phyloP scores from a whole-genome alignment of 2,329 filamentous ascomycete species.

The Aspergillus piperis region DNA sequence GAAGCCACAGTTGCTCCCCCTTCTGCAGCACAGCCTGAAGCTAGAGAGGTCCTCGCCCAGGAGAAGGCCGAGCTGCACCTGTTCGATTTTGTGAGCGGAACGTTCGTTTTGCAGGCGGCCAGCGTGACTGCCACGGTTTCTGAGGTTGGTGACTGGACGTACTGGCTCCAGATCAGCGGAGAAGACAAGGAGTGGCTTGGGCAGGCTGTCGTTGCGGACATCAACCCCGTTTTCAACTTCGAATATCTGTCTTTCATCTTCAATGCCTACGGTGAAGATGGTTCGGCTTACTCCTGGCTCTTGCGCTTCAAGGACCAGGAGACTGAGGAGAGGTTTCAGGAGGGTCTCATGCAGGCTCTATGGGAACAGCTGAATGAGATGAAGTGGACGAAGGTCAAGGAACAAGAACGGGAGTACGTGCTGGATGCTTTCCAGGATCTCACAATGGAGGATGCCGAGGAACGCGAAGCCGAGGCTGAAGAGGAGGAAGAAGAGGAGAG shows the following conservation, averaged over 20 bases:
- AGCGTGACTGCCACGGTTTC: slow-evolving; percentile 76
- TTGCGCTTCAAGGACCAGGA: slow-evolving; percentile 84
- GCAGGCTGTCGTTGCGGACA: slow-evolving; percentile 80
- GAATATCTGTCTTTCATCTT: slow-evolving; percentile 99
- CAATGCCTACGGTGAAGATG: slow-evolving; percentile 89
- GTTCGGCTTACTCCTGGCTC: slow-evolving; percentile 92
- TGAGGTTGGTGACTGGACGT: slow-evolving; percentile 88
- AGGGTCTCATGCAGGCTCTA: slow-evolving; percentile 89
- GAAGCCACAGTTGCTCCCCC: slow-evolving; percentile 62
- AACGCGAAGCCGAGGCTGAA: slow-evolving; percentile 56
- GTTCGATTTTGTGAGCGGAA: slow-evolving; percentile 84
- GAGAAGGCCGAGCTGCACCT: slow-evolving; percentile 85
- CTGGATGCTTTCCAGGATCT: slow-evolving; percentile 94
- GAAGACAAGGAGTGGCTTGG: slow-evolving; percentile 81
- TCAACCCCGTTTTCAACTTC: slow-evolving; percentile 98
- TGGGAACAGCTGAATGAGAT: slow-evolving; percentile 95
- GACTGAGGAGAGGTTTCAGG: slow-evolving; percentile 82
- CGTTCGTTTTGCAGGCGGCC: slow-evolving; percentile 78
- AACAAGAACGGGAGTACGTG: slow-evolving; percentile 90
- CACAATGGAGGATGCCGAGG: slow-evolving; percentile 71
- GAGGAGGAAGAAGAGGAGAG: slow-evolving; percentile 57
- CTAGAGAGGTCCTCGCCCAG: slow-evolving; percentile 70
- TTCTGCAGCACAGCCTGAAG: slow-evolving; percentile 63
- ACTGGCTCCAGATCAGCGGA: slow-evolving; percentile 86
- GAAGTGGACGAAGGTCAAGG: slow-evolving; percentile 92